Base-by-base conservation (phyloP, 495 filamentous ascomycete genomes). In the Penicillium cosmopolitanum region DNA sequence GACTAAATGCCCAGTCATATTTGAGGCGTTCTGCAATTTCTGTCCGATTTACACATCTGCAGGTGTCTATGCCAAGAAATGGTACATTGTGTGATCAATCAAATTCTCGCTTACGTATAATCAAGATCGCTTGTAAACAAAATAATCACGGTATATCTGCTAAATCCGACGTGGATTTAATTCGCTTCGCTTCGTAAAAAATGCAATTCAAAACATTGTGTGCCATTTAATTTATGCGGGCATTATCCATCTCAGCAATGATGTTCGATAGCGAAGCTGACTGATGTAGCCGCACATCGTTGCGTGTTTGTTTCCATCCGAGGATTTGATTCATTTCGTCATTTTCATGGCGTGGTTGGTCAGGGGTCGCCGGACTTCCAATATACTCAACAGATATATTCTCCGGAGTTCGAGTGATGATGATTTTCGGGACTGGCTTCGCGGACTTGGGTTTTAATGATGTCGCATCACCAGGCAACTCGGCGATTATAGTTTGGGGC, bases 251-350 rank as follows among this genome's bases (percentile, higher is more conserved):
- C 7, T 51, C 36, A 13, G 57, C 40, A 10, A 65, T 34, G 19
- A 65, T 65, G 15, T 55, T 46, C 11, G 62, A 54, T 7, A 61
- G 35, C 9, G 62, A 61, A 21, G 56, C 46, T 0, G 62, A 61
- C 43, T 65, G 58, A 46, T 61, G 62, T 13, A 47, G 16, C 18
- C 55, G 57, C 57, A 61, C 57, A 43, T 46, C 51, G 31, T 58
- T 53, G 11, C 55, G 51, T n/a, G 57, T 61, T 35, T 61, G 35
- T 5, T 58, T 56, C 62, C 62, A 61, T 12, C 36, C 35, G 31
- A 57, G 18, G 9, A 47, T 38, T 16, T 61, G 51, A 52, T 61
- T 44, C 47, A 61, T 52, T 38, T 56, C 62, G 5, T 42, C 31
- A n/a, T n/a, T 57, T 31, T 57, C 57, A 43, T 55, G 18, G 13